Evolutionary conservation across 2,329 filamentous ascomycete species (phyloP), one percentile per base, ranked within the genome.

Genomic region (Scorias spongiosa): DNA sequence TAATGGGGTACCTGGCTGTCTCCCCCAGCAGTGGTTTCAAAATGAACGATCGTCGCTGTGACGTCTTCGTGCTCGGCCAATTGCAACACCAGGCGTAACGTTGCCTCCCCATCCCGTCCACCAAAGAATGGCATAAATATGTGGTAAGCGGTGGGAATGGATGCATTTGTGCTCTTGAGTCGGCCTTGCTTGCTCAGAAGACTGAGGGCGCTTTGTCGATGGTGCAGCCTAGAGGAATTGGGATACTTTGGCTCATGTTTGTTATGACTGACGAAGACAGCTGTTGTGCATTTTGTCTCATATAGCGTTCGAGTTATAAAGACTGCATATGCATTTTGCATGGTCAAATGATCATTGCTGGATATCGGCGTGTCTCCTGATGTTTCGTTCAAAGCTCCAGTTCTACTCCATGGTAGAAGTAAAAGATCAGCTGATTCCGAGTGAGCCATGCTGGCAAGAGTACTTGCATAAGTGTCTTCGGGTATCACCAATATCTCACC

Each of bases 41-140:
- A 69, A 48, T 79, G 78, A 1, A 82, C 68, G 29, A 95, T 73
- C 0, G 84, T 89, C 0, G 80, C 84, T 0, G 84, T 88, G 20
- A 94, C 77, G 38, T 83, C 76, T 3, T 76, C 72, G 54, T 87
- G 91, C 58, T 81, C 78, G 1, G 81, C 84, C 1, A 98, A 72
- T 56, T 95, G 89, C 2, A 96, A 70, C 2, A 89, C 81, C 18
- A 96, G 75, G 1, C 80, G 72, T 1, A 96, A 70, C 0, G 87
- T 88, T 4, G 81, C 76, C 7, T 78, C 75, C 56, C 95, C 89
- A 56, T 98, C 91, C 1, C 70, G 66, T 8, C 84, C 84, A 14
- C 89, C 88, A 46, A 94, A 80, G 63, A 86, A 96, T 0, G 88
- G 82, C 43, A 93, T 70, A 59, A 93, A 88, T 51, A 96, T 73